Evolutionary conservation across 768 basidiomycete genomes (phyloP).

Genomic region (Leccinum barrowsii): DNA sequence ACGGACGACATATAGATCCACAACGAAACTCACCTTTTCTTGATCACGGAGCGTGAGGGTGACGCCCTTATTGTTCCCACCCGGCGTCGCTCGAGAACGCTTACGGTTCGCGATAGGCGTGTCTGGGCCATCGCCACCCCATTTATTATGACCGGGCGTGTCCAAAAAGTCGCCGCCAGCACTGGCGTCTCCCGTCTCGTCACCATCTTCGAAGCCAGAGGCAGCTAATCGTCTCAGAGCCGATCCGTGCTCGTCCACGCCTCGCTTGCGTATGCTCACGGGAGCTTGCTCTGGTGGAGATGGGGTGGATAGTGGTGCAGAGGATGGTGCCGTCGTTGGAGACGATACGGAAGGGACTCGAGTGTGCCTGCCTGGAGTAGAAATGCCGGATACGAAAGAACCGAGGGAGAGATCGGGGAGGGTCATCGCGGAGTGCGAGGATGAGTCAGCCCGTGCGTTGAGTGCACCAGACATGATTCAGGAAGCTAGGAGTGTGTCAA

Average conservation of each 20-base stretch:
- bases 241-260: conserved; percentile 38
- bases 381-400: conserved; percentile 51
- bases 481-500: background rate
- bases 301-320: conserved; percentile 47
- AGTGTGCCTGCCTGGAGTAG: conserved; percentile 45
- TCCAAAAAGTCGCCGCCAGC: conserved; percentile 46
- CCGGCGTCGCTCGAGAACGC: conserved; percentile 32
- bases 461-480: conserved; percentile 42
- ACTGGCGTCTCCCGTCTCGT: conserved; percentile 27
- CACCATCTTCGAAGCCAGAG: conserved; percentile 33
- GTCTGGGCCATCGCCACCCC: conserved; percentile 44
- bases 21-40: conserved; percentile 66
- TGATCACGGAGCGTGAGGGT: conserved; percentile 89
- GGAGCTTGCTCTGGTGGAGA: conserved; percentile 39
- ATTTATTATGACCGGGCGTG: conserved; percentile 48
- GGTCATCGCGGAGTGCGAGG: conserved; percentile 40
- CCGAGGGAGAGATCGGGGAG: conserved; percentile 62
- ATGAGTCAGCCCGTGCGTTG: conserved; percentile 38
- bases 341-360: conserved; percentile 51
- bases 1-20: background rate
- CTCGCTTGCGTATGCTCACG: conserved; percentile 31
- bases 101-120: conserved; percentile 51
- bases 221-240: conserved; percentile 39
- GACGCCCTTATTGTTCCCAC: conserved; percentile 30
- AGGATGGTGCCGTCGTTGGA: conserved; percentile 49